Evolutionary conservation across 2,329 filamentous ascomycete species (phyloP), one percentile per base, ranked within the genome.

Genomic region (Aspergillus latus): DNA sequence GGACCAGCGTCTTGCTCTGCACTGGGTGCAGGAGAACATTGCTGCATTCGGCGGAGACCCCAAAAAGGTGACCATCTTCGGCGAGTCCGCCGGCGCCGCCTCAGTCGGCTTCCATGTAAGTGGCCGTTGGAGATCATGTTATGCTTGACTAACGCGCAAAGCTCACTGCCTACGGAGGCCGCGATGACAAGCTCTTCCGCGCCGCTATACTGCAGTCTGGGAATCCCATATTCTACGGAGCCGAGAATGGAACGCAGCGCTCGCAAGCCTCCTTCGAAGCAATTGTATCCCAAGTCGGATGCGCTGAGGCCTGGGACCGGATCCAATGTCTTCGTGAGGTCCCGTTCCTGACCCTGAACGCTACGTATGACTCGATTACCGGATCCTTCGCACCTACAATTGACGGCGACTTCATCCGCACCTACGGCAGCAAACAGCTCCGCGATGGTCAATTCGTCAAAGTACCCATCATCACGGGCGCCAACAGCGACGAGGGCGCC

Each of bases 401-500:
- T 36, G 85, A 88, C 61, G 80, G 80, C 1, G 82, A 85, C 63
- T 78, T 86, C 50, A 74, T 87, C 15, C 71, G 74, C 9, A 76
- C 78, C 7, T 81, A 77, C 58, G 80, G 78, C 1, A 82, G 80
- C 8, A 68, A 78, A 7, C 82, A 86, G 61, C 73, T 89, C 6
- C 71, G 74, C 1, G 68, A 78, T 4, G 85, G 85, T 45, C 78
- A 80, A 16, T 88, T 88, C 61, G 81, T 88, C 54, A 78, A 83
- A 50, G 83, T 89, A 0, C 84, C 86, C 1, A 80, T 88, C 42
- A 76, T 90, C 5, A 74, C 80, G 34, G 87, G 88, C 5, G 80
- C 80, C 40, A 89, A 88, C 68, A 81, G 80, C 1, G 87, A 89
- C 62, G 87, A 90, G 67, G 87, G 85, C 3, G 81, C 80, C 1